Percentiles rank a stretch among this genome's conserved stretches.
Conservation (phyloP, 805 yeast species). For the Metschnikowia vanudenii region DNA sequence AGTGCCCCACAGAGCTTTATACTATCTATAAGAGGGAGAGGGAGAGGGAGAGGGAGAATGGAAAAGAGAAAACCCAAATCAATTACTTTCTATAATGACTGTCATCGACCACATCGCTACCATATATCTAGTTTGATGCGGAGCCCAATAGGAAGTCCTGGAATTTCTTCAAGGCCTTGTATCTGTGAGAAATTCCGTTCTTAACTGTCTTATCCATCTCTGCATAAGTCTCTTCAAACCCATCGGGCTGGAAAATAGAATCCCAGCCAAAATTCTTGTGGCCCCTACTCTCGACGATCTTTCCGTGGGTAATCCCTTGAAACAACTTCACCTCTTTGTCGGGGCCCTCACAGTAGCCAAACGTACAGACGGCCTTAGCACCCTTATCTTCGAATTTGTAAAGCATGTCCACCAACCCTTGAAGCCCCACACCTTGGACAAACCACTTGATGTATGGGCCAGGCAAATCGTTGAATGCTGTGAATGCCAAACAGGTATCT, state of each 20-base stretch:
- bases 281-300: slow-evolving; percentile 75
- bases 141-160: slow-evolving; percentile 46
- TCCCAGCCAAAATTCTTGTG: slow-evolving; percentile 91
- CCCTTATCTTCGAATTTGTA: slow-evolving; percentile 77
- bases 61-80: neutral
- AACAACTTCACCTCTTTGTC: slow-evolving; percentile 70
- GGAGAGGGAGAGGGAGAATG: too few relatives aligned
- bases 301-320: slow-evolving; percentile 82
- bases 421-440: slow-evolving; percentile 67
- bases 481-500: slow-evolving; percentile 87
- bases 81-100: too few relatives aligned
- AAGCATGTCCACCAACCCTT: slow-evolving; percentile 74
- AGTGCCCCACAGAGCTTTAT: neutral
- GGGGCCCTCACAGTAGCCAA: slow-evolving; percentile 86
- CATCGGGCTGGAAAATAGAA: slow-evolving; percentile 81
- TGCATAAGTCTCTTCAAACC: slow-evolving; percentile 69
- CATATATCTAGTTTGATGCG: neutral
- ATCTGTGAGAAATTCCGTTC: slow-evolving; percentile 85
- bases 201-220: slow-evolving; percentile 79
- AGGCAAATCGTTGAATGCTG: slow-evolving; percentile 77
- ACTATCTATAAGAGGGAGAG: slow-evolving; percentile 4
- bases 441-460: slow-evolving; percentile 98
- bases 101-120: too few relatives aligned
- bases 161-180: slow-evolving; percentile 73
- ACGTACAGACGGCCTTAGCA: slow-evolving; percentile 88